Evolutionary conservation across 441 rosid species (phyloP).

Genomic region (Biscutella laevigata): DNA sequence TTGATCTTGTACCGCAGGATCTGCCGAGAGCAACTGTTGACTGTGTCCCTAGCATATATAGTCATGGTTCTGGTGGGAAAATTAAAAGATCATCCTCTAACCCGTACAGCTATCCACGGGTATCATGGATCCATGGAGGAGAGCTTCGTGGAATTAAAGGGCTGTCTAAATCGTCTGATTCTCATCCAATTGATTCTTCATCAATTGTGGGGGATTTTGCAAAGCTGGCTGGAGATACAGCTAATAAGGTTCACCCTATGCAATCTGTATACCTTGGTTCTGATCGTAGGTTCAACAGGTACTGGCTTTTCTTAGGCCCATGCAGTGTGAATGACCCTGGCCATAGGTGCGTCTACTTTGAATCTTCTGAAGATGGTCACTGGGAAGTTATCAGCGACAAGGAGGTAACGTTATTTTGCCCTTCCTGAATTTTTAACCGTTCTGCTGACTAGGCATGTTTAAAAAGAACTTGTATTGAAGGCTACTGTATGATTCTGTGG

Average conservation of each 20-base stretch:
- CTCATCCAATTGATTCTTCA: constrained; percentile 64
- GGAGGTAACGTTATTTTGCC: constrained; percentile 44
- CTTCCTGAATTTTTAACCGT: constrained; percentile 3
- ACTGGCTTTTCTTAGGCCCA: constrained; percentile 98
- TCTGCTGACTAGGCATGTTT: neutral
- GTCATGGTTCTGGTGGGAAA: constrained; percentile 79
- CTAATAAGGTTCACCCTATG: constrained; percentile 53
- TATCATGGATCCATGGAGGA: constrained; percentile 66
- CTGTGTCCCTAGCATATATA: constrained; percentile 39
- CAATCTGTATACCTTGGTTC: constrained; percentile 88
- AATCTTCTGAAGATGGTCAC: constrained; percentile 97
- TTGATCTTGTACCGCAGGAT: constrained; percentile 36
- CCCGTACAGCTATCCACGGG: constrained; percentile 35
- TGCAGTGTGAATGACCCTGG: constrained; percentile 80
- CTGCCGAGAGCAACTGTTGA: constrained; percentile 36
- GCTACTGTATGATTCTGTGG: neutral
- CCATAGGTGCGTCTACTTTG: constrained; percentile 88
- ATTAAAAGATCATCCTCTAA: constrained; percentile 60
- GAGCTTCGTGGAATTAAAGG: constrained; percentile 29
- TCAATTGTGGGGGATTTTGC: constrained; percentile 29
- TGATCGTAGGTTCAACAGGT: constrained; percentile 91
- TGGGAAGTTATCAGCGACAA: constrained; percentile 84
- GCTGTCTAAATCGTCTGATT: constrained; percentile 36
- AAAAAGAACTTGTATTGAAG: neutral
- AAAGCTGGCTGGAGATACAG: constrained; percentile 29